phyloP scores from a whole-genome alignment of 768 basidiomycete genomes.

The Sarcodon aspratus region DNA sequence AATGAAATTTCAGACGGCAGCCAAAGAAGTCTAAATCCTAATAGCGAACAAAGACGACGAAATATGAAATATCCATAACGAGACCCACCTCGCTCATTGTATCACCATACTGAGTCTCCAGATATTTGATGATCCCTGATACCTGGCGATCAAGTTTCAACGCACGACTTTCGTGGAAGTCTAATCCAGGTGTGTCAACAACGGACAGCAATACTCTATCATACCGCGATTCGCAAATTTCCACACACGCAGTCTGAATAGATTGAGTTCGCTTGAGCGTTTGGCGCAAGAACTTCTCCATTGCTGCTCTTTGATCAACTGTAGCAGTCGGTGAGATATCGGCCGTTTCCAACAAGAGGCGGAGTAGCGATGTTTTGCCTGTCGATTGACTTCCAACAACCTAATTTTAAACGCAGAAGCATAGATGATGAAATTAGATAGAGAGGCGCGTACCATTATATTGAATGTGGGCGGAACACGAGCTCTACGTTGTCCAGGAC shows the following conservation, averaged over 20 bases:
- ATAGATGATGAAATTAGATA: not conserved
- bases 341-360: constrained; percentile 74
- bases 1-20: not conserved
- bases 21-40: not conserved
- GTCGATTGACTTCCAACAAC: constrained; percentile 73
- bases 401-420: constrained; percentile 21
- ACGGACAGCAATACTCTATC: constrained; percentile 72
- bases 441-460: constrained; percentile 49
- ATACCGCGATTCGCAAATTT: constrained; percentile 76
- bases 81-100: constrained; percentile 72
- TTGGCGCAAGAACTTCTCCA: constrained; percentile 56
- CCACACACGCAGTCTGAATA: constrained; percentile 61
- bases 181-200: constrained; percentile 80
- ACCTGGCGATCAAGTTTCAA: constrained; percentile 75
- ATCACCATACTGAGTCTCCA: constrained; percentile 74
- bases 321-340: constrained; percentile 74
- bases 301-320: constrained; percentile 52
- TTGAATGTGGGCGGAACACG: constrained; percentile 74
- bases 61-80: not conserved
- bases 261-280: constrained; percentile 45
- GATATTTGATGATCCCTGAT: constrained; percentile 58
- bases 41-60: not conserved
- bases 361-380: constrained; percentile 77
- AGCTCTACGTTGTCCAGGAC: constrained; percentile 50
- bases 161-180: constrained; percentile 63